Evolutionary conservation across 495 filamentous ascomycete species (phyloP).

Genomic region (Aspergillus funiculosus): DNA sequence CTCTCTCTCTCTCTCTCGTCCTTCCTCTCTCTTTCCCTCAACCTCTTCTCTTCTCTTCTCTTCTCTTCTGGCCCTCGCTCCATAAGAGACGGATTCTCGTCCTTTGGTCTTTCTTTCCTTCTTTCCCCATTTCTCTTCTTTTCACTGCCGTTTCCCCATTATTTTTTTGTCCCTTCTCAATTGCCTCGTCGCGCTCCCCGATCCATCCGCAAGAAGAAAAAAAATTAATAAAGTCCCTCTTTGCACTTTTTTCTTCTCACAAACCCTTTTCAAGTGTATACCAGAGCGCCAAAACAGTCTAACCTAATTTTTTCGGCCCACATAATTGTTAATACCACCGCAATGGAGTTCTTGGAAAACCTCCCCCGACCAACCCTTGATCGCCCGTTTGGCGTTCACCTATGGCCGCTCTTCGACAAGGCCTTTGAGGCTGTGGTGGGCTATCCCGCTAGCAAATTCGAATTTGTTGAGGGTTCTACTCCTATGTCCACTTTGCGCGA

Average conservation of each 20-base stretch:
- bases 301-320: neutral
- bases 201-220: conserved; percentile 3
- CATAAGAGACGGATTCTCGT: conserved; percentile 8
- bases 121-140: conserved; percentile 17
- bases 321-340: conserved; percentile 24
- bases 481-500: conserved; percentile 55
- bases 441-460: conserved; percentile 55
- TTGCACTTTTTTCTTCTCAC: conserved; percentile 2
- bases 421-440: conserved; percentile 68
- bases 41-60: conserved; percentile 18
- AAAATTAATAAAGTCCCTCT: conserved; percentile 11
- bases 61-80: conserved; percentile 13
- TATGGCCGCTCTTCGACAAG: conserved; percentile 94
- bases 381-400: conserved; percentile 79
- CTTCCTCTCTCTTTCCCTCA: conserved; percentile 21
- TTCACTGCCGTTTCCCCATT: too few species aligned
- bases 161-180: conserved; percentile 24
- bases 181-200: conserved; percentile 11
- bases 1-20: neutral
- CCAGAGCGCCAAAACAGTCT: neutral
- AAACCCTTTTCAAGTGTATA: neutral
- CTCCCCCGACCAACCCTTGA: conserved; percentile 76
- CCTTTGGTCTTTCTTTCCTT: conserved; percentile 18
- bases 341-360: conserved; percentile 55
- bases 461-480: conserved; percentile 53